Evolutionary conservation across 805 yeast genomes (phyloP), one percentile per base, ranked within the genome.

Genomic region (Saccharomycodes ludwigii): DNA sequence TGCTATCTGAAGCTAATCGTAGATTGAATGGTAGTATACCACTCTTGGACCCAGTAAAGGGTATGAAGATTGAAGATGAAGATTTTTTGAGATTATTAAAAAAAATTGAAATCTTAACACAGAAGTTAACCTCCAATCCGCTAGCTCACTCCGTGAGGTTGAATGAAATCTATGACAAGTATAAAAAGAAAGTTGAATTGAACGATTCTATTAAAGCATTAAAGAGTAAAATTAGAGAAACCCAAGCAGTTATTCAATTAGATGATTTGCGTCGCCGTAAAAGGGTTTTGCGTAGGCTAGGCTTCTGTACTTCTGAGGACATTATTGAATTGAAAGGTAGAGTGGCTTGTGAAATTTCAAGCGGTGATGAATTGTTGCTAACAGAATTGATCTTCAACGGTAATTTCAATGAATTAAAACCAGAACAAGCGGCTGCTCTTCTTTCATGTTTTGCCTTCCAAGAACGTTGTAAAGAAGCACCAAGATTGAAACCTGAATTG

Each of bases 341-440:
- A 52, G 97, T 91, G 35, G 96, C 95, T 1, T 88, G 97, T 57
- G 96, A 88, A 48, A 88, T 88, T 44, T 76, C 88, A 44, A 79
- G 93, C 15, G 96, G 95, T 37, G 73, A 68, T 43, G 95, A 84
- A 56, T 59, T 84, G 34, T 51, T 84, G 39, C 58, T 91, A 31
- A 91, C 99, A 0, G 98, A 91, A 52, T 63, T 91, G 43, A 81
- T 91, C 20, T 91, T 91, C 66, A 86, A 86, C 52, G 97, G 97
- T 70, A 80, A 82, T 16, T 91, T 91, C 62, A 84, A 76, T 46
- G 95, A 84, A 31, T 63, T 91, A 38, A 66, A 75, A 4, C 77
- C 95, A 2, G 94, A 82, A 46, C 95, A 85, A 53, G 76, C 93
- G 55, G 96, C 96, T 9, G 83, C 96, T 0, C 59, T 91, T 32